Evolutionary conservation across 768 basidiomycete species (phyloP).

Genomic region (Bullera alba): DNA sequence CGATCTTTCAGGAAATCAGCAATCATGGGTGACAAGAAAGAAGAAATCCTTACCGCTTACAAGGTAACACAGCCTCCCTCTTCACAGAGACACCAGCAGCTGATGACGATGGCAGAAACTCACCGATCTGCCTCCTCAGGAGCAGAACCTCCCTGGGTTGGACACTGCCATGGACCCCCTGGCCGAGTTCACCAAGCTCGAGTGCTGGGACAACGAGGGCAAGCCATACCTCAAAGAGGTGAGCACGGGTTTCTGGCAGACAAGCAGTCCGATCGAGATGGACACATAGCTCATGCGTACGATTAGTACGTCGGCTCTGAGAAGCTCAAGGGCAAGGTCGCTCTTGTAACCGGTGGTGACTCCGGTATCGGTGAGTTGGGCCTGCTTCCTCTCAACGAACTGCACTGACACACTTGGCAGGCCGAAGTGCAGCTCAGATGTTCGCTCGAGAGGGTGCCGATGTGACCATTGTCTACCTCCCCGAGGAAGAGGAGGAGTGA

Average conservation of each 20-base stretch:
- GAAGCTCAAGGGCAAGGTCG: constrained; percentile 49
- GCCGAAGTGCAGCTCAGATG: constrained; percentile 39
- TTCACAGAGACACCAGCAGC: not conserved
- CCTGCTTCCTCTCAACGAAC: too few relatives aligned
- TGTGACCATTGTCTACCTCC: constrained; percentile 51
- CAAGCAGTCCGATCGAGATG: not conserved
- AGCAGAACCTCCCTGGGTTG: constrained; percentile 52
- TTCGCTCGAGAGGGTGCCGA: constrained; percentile 50
- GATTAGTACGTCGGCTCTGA: constrained; percentile 52
- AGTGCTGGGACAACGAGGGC: constrained; percentile 54
- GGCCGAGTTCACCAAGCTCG: constrained; percentile 43
- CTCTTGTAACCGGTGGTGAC: constrained; percentile 38
- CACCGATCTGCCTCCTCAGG: constrained; percentile 43
- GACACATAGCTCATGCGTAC: not conserved
- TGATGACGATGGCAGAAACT: constrained; percentile 23
- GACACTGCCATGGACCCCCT: constrained; percentile 52
- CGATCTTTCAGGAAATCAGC: too few relatives aligned
- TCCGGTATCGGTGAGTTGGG: not conserved
- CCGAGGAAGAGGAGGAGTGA: constrained; percentile 55
- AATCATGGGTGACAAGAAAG: constrained; percentile 30
- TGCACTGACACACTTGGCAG: too few relatives aligned
- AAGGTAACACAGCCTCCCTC: constrained; percentile 9
- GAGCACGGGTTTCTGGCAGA: not conserved
- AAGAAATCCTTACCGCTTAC: constrained; percentile 39
- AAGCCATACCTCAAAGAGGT: constrained; percentile 51